Evolutionary conservation across 352 stramenopile species (phyloP), one percentile per base, ranked within the genome.

Genomic region (Pythium brassicae): DNA sequence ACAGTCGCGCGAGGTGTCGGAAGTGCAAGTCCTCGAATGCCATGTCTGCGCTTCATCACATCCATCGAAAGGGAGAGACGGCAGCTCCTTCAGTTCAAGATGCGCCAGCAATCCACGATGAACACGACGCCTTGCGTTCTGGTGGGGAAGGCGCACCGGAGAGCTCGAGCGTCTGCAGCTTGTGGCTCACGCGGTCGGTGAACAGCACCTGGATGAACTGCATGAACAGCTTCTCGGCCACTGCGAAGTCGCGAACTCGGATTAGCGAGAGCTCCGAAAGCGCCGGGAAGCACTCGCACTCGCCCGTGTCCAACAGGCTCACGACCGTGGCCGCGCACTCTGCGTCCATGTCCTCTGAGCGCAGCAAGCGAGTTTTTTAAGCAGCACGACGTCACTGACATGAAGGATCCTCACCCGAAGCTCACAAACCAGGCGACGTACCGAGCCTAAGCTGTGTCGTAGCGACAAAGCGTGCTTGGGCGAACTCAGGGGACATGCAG

Each of bases 121-220:
- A n/a, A n/a, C n/a, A n/a, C n/a, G n/a, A n/a, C n/a, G n/a, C n/a
- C n/a, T n/a, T n/a, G n/a, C 43, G 43, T 19, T 32, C 8, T 27
- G 29, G 20, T 19, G 29, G 4, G 9, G n/a, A 35, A 17, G 23
- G 19, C 55, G 8, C 53, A 78, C 71, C 63, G 11, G 54, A 66
- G 2, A 88, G 47, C 27, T 67, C 51, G n/a, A 86, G 57, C 3
- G 42, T 53, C 5, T 58, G 35, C 0, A 89, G 62, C 14, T 55
- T 53, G 5, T 56, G 65, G 39, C 65, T 84, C 10, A 89, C 61
- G 26, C 66, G 63, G 40, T 77, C 68, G 11, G 69, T 80, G 57
- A 89, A 84, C 0, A 89, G 58, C 1, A 69, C 67, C 44, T 86
- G 78, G n/a, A 86, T 37, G 10, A 86, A 52, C 39, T 69, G 63